These are phyloP conservation scores for Parasarocladium wereldwijsianum DNA, from an alignment of 2,329 filamentous ascomycete genomes.

Conservation along the genomic window DNA sequence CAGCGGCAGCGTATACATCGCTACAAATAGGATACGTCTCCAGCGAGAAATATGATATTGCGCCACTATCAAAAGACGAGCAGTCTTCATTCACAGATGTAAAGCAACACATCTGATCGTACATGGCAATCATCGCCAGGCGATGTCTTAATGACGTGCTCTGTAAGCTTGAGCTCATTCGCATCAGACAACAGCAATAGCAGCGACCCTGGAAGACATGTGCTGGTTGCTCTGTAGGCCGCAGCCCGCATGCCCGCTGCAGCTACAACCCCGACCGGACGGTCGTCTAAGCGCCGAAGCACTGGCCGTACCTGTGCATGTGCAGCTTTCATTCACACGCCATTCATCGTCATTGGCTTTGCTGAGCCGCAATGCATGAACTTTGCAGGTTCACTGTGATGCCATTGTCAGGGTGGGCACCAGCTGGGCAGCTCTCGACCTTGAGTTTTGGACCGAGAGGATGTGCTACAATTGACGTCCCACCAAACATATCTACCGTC, in stretches of 20 bases:
- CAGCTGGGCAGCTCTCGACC: too few species aligned
- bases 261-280: constrained; percentile 1
- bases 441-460: too few species aligned
- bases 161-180: neutral
- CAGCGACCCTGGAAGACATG: neutral
- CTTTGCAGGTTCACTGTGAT: neutral
- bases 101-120: neutral
- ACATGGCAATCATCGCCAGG: neutral
- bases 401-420: neutral
- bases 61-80: neutral
- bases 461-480: too few species aligned
- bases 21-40: neutral
- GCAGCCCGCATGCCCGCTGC: constrained; percentile 3
- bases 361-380: constrained; percentile 1
- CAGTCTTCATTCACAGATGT: neutral
- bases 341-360: neutral
- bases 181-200: neutral
- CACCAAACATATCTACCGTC: neutral
- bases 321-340: neutral
- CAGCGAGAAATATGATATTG: neutral
- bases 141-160: neutral
- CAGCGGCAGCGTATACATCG: too few species aligned
- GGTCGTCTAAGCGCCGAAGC: neutral
- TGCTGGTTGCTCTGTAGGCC: constrained; percentile 2
- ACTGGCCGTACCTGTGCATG: neutral